Conservation (phyloP, 2,329 filamentous ascomycete species). For the Triangularia setosa region DNA sequence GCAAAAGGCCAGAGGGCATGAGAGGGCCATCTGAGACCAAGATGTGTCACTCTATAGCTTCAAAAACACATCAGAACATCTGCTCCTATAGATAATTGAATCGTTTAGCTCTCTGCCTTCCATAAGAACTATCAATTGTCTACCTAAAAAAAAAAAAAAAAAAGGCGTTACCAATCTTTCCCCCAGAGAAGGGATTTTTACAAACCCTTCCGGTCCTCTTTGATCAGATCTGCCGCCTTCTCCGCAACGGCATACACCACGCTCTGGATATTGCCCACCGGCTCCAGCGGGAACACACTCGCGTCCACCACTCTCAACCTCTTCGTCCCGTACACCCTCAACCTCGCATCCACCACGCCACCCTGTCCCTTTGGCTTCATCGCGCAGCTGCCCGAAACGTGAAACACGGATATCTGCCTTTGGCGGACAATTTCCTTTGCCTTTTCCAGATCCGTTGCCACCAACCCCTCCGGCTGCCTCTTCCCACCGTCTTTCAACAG, state of each 20-base stretch:
- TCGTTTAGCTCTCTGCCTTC: too few species aligned
- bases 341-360: conserved; percentile 20
- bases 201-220: conserved; percentile 17
- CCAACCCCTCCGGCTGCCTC: conserved; percentile 33
- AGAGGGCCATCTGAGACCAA: not conserved
- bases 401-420: conserved; percentile 39
- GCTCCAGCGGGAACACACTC: conserved; percentile 24
- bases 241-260: conserved; percentile 25
- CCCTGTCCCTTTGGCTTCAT: conserved; percentile 23
- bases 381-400: conserved; percentile 45
- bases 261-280: conserved; percentile 24
- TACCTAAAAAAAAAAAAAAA: too few species aligned
- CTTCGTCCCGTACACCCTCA: conserved; percentile 22
- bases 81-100: too few species aligned
- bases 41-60: too few species aligned
- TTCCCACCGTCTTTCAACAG: conserved; percentile 39
- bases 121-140: not conserved
- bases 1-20: not conserved
- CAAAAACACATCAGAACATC: too few species aligned
- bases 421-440: conserved; percentile 36
- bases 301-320: conserved; percentile 22
- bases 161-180: too few species aligned
- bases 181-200: not conserved
- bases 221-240: conserved; percentile 26
- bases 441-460: conserved; percentile 31